These are phyloP conservation scores for Colletotrichum sublineola DNA, from an alignment of 2,329 filamentous ascomycete genomes.

Conservation along the genomic window DNA sequence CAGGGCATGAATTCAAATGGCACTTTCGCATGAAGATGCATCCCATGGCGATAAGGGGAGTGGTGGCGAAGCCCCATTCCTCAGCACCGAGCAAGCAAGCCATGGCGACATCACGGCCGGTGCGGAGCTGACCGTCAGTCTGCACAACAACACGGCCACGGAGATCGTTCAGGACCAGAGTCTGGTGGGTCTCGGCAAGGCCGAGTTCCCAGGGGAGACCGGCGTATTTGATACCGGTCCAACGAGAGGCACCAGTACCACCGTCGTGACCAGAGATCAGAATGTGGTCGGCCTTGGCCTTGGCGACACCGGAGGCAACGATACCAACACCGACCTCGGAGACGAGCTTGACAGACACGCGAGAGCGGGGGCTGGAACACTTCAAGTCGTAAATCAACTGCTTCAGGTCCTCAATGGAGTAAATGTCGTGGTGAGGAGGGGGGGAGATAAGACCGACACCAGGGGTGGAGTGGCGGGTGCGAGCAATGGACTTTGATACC, in stretches of 20 bases:
- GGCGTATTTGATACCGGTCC: slow-evolving; percentile 99
- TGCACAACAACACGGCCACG: slow-evolving; percentile 96
- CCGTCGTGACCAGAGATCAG: slow-evolving; percentile 97
- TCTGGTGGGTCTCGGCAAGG: slow-evolving; percentile 97
- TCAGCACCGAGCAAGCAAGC: slow-evolving; percentile 97
- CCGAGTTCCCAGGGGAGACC: slow-evolving; percentile 97
- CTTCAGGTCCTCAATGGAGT: slow-evolving; percentile 98
- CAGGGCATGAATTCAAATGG: slow-evolving; percentile 82
- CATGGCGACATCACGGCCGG: slow-evolving; percentile 92
- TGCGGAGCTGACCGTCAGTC: slow-evolving; percentile 94
- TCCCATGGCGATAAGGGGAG: slow-evolving; percentile 95
- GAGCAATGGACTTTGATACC: slow-evolving; percentile 92
- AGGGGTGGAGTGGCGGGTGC: slow-evolving; percentile 94
- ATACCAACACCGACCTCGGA: slow-evolving; percentile 98
- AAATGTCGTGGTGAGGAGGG: slow-evolving; percentile 97
- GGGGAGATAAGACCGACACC: slow-evolving; percentile 97
- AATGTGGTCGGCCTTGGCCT: slow-evolving; percentile 97
- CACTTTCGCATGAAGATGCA: slow-evolving; percentile 95
- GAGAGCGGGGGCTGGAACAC: slow-evolving; percentile 91
- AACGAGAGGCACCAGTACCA: slow-evolving; percentile 94
- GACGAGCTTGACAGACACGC: slow-evolving; percentile 96
- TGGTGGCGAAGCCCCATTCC: slow-evolving; percentile 96
- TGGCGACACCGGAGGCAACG: slow-evolving; percentile 95
- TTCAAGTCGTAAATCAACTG: slow-evolving; percentile 98
- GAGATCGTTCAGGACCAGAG: slow-evolving; percentile 93